phyloP scores from a whole-genome alignment of 2,329 filamentous ascomycete species.

The Pseudogymnoascus sp. region DNA sequence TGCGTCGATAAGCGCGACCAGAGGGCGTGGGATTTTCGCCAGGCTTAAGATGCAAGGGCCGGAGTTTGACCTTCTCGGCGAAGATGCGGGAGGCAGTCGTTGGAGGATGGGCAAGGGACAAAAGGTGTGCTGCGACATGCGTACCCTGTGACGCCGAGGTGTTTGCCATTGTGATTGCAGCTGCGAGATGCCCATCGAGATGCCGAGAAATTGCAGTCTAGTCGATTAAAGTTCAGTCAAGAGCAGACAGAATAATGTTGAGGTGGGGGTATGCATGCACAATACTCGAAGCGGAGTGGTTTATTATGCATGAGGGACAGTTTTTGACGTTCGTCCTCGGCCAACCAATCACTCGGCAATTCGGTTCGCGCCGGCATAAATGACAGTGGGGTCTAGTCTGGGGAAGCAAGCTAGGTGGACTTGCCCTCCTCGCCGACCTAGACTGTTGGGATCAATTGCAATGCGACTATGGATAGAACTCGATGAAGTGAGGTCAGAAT shows the following conservation, averaged over 20 bases:
- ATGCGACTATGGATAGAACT: background rate
- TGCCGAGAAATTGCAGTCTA: background rate
- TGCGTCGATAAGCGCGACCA: constrained; percentile 44
- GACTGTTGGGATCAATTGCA: background rate
- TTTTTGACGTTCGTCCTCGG: background rate
- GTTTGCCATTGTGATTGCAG: constrained; percentile 3
- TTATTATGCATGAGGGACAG: background rate
- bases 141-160: constrained; percentile 22
- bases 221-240: background rate
- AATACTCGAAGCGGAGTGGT: background rate
- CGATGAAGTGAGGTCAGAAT: background rate
- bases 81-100: constrained; percentile 64
- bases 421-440: background rate
- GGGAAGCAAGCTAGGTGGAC: background rate
- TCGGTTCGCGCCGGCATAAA: background rate
- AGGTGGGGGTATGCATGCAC: constrained; percentile 5
- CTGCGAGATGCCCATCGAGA: background rate
- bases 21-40: constrained; percentile 44
- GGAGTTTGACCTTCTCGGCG: constrained; percentile 73
- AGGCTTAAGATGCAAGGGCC: constrained; percentile 69
- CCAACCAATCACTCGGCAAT: constrained; percentile 5
- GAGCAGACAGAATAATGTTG: background rate
- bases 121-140: constrained; percentile 48
- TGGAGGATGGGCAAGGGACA: constrained; percentile 71
- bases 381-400: background rate